phyloP scores from a whole-genome alignment of 257 asterid species.

The Leptodermis oblonga region DNA sequence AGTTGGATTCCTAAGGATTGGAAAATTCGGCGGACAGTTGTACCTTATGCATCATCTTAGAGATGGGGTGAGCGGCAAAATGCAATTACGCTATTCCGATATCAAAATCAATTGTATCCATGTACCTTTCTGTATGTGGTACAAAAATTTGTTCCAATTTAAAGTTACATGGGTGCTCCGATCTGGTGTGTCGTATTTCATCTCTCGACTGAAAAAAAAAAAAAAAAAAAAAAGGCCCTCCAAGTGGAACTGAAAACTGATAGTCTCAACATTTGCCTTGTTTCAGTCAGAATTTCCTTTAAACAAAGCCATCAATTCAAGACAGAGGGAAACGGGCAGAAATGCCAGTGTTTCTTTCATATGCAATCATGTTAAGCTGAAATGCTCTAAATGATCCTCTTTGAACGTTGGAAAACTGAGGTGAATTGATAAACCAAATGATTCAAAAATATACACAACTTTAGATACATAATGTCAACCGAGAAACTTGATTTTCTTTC shows the following conservation, averaged over 20 bases:
- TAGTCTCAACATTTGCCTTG: not conserved
- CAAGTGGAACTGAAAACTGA: not conserved
- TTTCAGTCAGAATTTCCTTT: no score
- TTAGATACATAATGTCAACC: not conserved
- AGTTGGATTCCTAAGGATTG: not conserved
- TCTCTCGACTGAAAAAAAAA: no score
- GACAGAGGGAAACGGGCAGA: not conserved
- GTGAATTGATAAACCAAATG: not conserved
- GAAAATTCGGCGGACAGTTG: not conserved
- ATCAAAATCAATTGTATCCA: no score
- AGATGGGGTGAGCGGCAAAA: no score
- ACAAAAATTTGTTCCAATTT: no score
- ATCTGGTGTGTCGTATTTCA: no score
- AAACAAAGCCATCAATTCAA: no score
- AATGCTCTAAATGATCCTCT: not conserved
- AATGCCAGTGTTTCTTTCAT: not conserved
- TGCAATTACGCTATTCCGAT: no score
- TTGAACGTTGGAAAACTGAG: not conserved
- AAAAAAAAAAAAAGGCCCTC: no score
- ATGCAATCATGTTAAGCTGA: not conserved
- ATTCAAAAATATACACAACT: not conserved
- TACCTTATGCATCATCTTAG: no score
- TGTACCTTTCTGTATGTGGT: no score
- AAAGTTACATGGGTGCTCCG: no score
- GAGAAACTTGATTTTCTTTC: not conserved